A percentile compares a stretch with the other conserved stretches of the same genome.
phyloP scores from a whole-genome alignment of 768 basidiomycete species.

The Lentinula raphanica region DNA sequence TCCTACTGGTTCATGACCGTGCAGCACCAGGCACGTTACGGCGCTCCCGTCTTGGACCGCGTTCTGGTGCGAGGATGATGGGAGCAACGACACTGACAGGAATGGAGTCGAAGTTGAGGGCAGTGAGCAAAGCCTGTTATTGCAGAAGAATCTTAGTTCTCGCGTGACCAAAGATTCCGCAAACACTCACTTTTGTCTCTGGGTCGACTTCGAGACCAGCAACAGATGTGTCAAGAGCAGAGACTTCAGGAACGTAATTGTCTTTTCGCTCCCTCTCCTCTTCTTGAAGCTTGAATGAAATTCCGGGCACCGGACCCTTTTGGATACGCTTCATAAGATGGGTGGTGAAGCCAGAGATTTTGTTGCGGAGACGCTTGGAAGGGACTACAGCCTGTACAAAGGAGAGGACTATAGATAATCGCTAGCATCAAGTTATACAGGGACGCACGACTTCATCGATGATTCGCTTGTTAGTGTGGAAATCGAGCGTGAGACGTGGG shows the following conservation, averaged over 20 bases:
- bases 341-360: constrained; percentile 99
- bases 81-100: constrained; percentile 64
- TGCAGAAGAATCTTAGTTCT: not conserved
- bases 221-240: constrained; percentile 77
- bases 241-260: constrained; percentile 98
- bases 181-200: constrained; percentile 82
- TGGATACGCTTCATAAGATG: constrained; percentile 99
- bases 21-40: constrained; percentile 79
- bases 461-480: constrained; percentile 99
- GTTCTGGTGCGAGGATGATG: constrained; percentile 61
- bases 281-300: constrained; percentile 99
- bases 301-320: constrained; percentile 91
- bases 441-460: constrained; percentile 90
- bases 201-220: constrained; percentile 82
- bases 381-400: constrained; percentile 76
- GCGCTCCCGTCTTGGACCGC: constrained; percentile 68
- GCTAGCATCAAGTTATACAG: constrained; percentile 4
- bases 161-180: not conserved
- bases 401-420: constrained; percentile 2
- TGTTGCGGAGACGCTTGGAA: constrained; percentile 98
- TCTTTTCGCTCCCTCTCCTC: constrained; percentile 99
- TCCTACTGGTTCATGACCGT: not conserved
- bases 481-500: constrained; percentile 97
- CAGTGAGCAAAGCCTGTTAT: constrained; percentile 73
- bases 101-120: constrained; percentile 95